Evolutionary conservation across 2,329 filamentous ascomycete genomes (phyloP).

Genomic region (Epicoccum nigrum): DNA sequence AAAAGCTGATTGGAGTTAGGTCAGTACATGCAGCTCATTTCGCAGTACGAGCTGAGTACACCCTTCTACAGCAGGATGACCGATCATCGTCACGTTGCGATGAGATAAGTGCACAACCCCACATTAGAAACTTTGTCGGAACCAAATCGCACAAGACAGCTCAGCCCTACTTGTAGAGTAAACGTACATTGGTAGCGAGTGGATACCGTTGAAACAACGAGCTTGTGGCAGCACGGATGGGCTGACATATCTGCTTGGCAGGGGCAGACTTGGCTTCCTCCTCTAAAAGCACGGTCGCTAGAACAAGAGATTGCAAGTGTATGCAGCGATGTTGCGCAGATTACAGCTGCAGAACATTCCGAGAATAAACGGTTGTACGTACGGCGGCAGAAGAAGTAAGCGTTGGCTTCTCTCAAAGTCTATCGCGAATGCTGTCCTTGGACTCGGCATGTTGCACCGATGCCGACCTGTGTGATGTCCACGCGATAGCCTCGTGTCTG

Average conservation of each 20-base stretch:
- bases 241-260: slow-evolving; percentile 11
- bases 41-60: slow-evolving; percentile 4
- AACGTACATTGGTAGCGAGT: slow-evolving; percentile 1
- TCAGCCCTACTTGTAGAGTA: slow-evolving; percentile 7
- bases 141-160: background rate
- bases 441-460: slow-evolving; percentile 2
- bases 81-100: slow-evolving; percentile 11
- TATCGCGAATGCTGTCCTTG: background rate
- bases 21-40: slow-evolving; percentile 3
- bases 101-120: background rate
- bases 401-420: no score
- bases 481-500: slow-evolving; percentile 20
- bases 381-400: no score
- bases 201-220: slow-evolving; percentile 12
- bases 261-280: slow-evolving; percentile 9
- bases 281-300: background rate
- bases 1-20: slow-evolving; percentile 3
- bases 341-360: slow-evolving; percentile 1
- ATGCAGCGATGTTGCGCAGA: slow-evolving; percentile 1
- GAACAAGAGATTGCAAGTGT: slow-evolving; percentile 5
- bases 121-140: slow-evolving; percentile 9
- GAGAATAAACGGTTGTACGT: background rate
- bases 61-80: slow-evolving; percentile 6
- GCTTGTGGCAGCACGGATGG: slow-evolving; percentile 1
- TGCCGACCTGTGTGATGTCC: slow-evolving; percentile 4